Percentiles rank a stretch among this genome's conserved stretches.
Evolutionary conservation across 768 basidiomycete species (phyloP).

Genomic region (Phanerochaete sordida): DNA sequence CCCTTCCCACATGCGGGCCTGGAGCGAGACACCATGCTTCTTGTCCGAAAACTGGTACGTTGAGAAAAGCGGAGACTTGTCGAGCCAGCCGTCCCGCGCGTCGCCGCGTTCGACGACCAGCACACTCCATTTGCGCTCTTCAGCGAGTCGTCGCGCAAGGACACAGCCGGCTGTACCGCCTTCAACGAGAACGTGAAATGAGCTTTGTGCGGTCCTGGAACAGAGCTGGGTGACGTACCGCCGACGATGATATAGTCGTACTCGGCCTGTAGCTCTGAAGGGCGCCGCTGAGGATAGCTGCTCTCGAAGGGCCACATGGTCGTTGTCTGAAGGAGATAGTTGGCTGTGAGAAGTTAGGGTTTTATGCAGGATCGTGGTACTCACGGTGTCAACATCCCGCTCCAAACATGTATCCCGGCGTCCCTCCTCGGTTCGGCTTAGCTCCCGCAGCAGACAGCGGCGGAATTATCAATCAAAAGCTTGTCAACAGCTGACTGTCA

Average conservation of each 20-base stretch:
- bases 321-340: not conserved
- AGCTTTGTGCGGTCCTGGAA: too few relatives aligned
- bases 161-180: slow-evolving; percentile 40
- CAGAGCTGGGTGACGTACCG: not conserved
- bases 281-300: not conserved
- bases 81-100: slow-evolving; percentile 25
- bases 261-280: not conserved
- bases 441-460: too few relatives aligned
- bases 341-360: not conserved
- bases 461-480: too few relatives aligned
- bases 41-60: slow-evolving; percentile 15
- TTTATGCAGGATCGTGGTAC: too few relatives aligned
- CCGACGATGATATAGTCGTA: slow-evolving; percentile 9
- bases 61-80: slow-evolving; percentile 30
- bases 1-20: slow-evolving; percentile 3
- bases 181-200: not conserved
- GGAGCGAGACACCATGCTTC: slow-evolving; percentile 7
- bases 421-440: too few relatives aligned
- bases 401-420: too few relatives aligned
- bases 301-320: slow-evolving; percentile 3
- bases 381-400: too few relatives aligned
- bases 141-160: slow-evolving; percentile 33
- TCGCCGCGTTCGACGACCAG: slow-evolving; percentile 34
- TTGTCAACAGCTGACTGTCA: too few relatives aligned
- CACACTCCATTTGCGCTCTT: slow-evolving; percentile 27